Percentiles rank a stretch among this genome's conserved stretches.
Evolutionary conservation across 2,329 filamentous ascomycete genomes (phyloP).

Genomic region (Monilinia aucupariae): DNA sequence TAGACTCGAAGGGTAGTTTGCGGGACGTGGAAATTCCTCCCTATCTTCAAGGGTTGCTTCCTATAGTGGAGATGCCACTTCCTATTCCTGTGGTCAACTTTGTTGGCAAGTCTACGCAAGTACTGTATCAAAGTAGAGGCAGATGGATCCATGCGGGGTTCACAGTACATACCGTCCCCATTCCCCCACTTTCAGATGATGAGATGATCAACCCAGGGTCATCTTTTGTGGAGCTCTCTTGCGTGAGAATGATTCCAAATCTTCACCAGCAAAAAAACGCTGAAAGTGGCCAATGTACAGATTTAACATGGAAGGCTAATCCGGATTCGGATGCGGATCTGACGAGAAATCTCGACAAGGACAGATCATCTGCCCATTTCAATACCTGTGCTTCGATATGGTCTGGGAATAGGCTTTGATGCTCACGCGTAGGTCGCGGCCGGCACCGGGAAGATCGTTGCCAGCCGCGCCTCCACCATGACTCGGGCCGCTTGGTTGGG

Average conservation of each 20-base stretch:
- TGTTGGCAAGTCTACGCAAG: neutral
- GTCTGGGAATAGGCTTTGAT: neutral
- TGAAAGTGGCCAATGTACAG: neutral
- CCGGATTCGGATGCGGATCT: neutral
- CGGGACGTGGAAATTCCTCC: neutral
- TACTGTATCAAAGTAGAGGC: neutral
- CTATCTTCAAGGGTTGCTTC: neutral
- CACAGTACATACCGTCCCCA: neutral
- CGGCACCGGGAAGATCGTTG: conserved; percentile 9
- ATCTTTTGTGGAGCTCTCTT: neutral
- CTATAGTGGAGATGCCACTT: conserved; percentile 1
- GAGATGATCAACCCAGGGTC: conserved; percentile 6
- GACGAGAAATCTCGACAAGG: conserved; percentile 1
- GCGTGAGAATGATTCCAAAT: neutral
- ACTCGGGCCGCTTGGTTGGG: neutral
- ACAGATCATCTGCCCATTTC: neutral
- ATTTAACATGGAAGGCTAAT: neutral
- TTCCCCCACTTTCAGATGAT: conserved; percentile 9
- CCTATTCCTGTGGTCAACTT: neutral
- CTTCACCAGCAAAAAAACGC: neutral
- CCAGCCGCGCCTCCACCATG: neutral
- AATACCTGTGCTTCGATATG: conserved; percentile 5
- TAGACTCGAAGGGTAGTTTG: neutral
- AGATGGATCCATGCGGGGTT: neutral
- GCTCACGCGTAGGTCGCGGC: neutral